Conservation (phyloP, 345 rosid species). For the Linum tenue region DNA sequence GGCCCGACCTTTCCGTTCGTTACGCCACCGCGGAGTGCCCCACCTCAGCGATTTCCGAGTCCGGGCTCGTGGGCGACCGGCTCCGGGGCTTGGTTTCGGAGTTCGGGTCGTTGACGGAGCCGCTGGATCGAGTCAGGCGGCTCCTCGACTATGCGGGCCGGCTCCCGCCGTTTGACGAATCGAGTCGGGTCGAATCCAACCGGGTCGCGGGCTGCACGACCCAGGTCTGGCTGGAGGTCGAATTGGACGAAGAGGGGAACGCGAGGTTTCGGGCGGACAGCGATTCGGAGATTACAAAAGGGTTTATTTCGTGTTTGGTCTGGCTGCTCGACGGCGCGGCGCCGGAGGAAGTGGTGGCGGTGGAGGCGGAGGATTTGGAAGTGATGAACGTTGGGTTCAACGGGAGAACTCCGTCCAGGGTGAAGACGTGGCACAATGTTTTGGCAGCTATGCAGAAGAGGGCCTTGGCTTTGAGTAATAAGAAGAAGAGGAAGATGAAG, state of each 20-base stretch:
- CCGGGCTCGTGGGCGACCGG: slow-evolving; percentile 7
- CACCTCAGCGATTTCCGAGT: not conserved
- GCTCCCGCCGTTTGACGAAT: slow-evolving; percentile 55
- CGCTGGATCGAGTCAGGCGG: slow-evolving; percentile 75
- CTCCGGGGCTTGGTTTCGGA: slow-evolving; percentile 41
- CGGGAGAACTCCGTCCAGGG: slow-evolving; percentile 59
- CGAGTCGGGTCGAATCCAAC: slow-evolving; percentile 49
- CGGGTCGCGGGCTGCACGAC: slow-evolving; percentile 72
- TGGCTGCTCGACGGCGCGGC: slow-evolving; percentile 70
- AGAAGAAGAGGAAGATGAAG: not conserved
- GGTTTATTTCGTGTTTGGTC: slow-evolving; percentile 64
- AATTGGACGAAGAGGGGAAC: slow-evolving; percentile 43
- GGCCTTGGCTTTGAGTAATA: slow-evolving; percentile 27
- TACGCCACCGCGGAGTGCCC: not conserved
- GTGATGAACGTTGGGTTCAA: slow-evolving; percentile 65
- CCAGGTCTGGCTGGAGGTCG: slow-evolving; percentile 71
- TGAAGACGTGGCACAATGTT: slow-evolving; percentile 79
- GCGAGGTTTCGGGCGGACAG: slow-evolving; percentile 73
- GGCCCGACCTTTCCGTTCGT: not conserved
- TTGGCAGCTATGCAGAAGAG: slow-evolving; percentile 52
- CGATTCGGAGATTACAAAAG: slow-evolving; percentile 83
- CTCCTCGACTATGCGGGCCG: slow-evolving; percentile 56
- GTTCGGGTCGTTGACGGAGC: slow-evolving; percentile 49
- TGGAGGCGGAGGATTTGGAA: slow-evolving; percentile 58
- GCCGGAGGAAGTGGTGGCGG: slow-evolving; percentile 61